phyloP scores from a whole-genome alignment of 495 filamentous ascomycete genomes.

The Rostrohypoxylon terebratum region DNA sequence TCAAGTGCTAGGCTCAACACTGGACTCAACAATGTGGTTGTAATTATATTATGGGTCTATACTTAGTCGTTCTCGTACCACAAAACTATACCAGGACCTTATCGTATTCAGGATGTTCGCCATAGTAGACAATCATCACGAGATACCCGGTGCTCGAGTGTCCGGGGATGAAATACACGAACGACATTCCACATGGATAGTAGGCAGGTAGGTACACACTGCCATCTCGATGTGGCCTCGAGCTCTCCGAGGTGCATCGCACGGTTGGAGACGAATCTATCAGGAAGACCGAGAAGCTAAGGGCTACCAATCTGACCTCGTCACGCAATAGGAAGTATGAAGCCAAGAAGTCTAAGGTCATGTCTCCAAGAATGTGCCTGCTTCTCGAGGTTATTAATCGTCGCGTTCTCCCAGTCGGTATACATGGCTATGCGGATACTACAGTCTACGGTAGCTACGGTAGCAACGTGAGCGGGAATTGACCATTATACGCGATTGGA shows the following conservation, averaged over 20 bases:
- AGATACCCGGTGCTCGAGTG: slow-evolving; percentile 29
- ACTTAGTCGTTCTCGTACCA: slow-evolving; percentile 29
- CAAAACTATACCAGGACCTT: slow-evolving; percentile 30
- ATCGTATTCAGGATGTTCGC: slow-evolving; percentile 29
- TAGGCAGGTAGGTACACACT: neutral
- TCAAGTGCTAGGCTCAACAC: slow-evolving; percentile 25
- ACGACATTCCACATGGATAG: slow-evolving; percentile 1
- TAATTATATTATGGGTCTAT: slow-evolving; percentile 33
- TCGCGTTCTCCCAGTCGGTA: slow-evolving; percentile 33
- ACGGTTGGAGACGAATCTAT: slow-evolving; percentile 18
- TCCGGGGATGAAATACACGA: slow-evolving; percentile 13
- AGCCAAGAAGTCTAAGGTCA: slow-evolving; percentile 32
- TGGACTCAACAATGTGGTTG: slow-evolving; percentile 23
- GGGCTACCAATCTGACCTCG: slow-evolving; percentile 28
- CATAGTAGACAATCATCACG: slow-evolving; percentile 44
- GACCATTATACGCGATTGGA: slow-evolving; percentile 33
- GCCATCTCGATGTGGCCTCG: slow-evolving; percentile 25
- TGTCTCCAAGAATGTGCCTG: slow-evolving; percentile 23
- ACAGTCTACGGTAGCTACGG: too few species aligned
- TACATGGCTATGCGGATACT: slow-evolving; percentile 14
- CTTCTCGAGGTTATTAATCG: slow-evolving; percentile 27
- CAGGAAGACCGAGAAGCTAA: slow-evolving; percentile 11
- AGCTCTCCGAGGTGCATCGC: slow-evolving; percentile 4
- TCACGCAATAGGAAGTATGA: slow-evolving; percentile 39
- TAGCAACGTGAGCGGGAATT: slow-evolving; percentile 39